Percentiles rank a stretch among this genome's conserved stretches.
Conservation (phyloP, 2,329 filamentous ascomycete species). For the Aureobasidium sp. region DNA sequence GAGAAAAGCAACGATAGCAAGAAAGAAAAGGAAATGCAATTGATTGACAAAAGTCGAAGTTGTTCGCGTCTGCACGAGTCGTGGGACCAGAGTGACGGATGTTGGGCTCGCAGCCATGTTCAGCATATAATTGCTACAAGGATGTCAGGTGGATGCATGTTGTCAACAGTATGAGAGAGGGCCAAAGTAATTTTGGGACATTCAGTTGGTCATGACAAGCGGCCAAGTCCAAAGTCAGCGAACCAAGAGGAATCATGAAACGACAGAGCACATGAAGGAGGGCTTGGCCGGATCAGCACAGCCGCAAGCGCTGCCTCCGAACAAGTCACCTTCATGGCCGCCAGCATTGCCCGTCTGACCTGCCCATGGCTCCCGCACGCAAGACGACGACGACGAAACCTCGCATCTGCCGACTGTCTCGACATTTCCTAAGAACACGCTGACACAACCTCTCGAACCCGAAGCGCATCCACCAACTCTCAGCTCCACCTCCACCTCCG, state of each 20-base stretch:
- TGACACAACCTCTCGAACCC: not conserved
- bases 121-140: no score
- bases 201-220: not conserved
- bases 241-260: not conserved
- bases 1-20: not conserved
- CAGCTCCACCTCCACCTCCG: not conserved
- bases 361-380: not conserved
- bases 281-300: slow-evolving; percentile 10
- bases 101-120: not conserved
- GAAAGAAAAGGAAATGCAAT: not conserved
- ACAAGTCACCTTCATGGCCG: not conserved
- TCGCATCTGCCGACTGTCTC: not conserved
- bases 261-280: not conserved
- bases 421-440: not conserved
- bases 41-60: not conserved
- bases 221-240: no score
- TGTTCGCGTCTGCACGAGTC: not conserved
- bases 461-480: not conserved
- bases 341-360: not conserved
- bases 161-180: not conserved
- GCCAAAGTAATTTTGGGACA: not conserved
- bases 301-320: slow-evolving; percentile 5
- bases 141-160: not conserved
- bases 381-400: not conserved
- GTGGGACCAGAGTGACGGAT: not conserved